A percentile compares a stretch with the other conserved stretches of the same genome.
phyloP scores from a whole-genome alignment of 768 basidiomycete genomes.

The Cystoderma amianthinum region DNA sequence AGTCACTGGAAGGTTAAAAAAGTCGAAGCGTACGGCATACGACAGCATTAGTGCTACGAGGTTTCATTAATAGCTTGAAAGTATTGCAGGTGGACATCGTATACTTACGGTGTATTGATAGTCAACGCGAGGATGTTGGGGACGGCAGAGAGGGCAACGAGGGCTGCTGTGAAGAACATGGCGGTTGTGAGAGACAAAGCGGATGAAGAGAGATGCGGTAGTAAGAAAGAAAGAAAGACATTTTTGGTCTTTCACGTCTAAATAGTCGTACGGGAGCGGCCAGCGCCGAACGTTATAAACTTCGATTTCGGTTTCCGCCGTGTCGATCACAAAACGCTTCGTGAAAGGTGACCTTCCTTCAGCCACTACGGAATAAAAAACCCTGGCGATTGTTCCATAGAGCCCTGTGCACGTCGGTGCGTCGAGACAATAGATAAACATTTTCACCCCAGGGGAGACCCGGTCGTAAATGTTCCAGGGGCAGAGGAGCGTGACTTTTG shows the following conservation, averaged over 20 bases:
- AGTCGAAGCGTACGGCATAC: constrained; percentile 42
- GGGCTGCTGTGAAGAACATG: constrained; percentile 27
- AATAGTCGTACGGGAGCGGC: constrained; percentile 12
- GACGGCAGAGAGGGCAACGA: constrained; percentile 29
- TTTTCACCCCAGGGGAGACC: too few relatives aligned
- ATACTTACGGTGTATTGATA: constrained; percentile 66
- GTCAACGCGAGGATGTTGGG: constrained; percentile 34
- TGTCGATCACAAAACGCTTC: too few relatives aligned
- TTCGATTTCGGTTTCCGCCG: constrained; percentile 1
- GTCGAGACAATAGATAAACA: too few relatives aligned
- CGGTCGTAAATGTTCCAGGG: too few relatives aligned
- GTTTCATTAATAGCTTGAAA: background rate
- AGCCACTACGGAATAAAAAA: too few relatives aligned
- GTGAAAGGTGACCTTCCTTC: too few relatives aligned
- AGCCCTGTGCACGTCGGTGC: too few relatives aligned
- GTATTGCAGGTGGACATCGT: background rate
- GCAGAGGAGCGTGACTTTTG: too few relatives aligned
- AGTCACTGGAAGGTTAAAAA: constrained; percentile 1
- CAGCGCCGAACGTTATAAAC: constrained; percentile 8
- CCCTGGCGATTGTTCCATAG: too few relatives aligned
- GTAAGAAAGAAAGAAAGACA: constrained; percentile 6
- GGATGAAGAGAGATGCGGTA: constrained; percentile 7
- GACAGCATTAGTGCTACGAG: constrained; percentile 19
- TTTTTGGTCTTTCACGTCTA: constrained; percentile 6
- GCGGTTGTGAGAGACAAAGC: constrained; percentile 14